Percentiles rank a stretch among this genome's conserved stretches.
Evolutionary conservation across 805 yeast species (phyloP).

Genomic region (Cyberlindnera mrakii): DNA sequence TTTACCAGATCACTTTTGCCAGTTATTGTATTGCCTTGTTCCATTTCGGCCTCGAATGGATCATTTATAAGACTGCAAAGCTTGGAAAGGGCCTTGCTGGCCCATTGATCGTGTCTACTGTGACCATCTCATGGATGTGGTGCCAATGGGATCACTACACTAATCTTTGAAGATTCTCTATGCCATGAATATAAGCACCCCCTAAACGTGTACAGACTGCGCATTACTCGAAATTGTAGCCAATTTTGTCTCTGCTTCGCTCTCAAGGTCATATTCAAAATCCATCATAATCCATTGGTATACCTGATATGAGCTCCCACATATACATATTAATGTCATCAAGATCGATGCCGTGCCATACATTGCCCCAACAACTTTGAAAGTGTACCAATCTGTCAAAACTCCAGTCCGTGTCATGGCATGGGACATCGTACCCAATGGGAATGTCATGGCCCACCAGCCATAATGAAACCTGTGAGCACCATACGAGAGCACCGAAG

Average conservation of each 20-base stretch:
- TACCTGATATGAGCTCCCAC: not conserved
- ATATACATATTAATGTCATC: slow-evolving; percentile 5
- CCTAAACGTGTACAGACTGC: too few species aligned
- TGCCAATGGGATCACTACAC: slow-evolving; percentile 57
- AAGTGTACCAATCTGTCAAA: slow-evolving; percentile 46
- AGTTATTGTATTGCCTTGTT: slow-evolving; percentile 76
- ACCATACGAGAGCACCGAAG: slow-evolving; percentile 29
- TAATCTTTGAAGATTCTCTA: too few species aligned
- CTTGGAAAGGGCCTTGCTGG: slow-evolving; percentile 86
- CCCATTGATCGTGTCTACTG: slow-evolving; percentile 75
- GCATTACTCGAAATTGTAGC: too few species aligned
- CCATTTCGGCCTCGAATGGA: slow-evolving; percentile 83
- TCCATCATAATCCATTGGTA: not conserved
- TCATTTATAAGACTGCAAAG: slow-evolving; percentile 69
- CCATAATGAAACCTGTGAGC: slow-evolving; percentile 38
- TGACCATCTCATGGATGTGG: slow-evolving; percentile 78
- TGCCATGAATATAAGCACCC: too few species aligned
- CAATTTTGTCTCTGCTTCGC: too few species aligned
- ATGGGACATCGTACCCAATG: slow-evolving; percentile 74
- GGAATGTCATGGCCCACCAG: slow-evolving; percentile 89
- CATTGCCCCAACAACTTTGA: slow-evolving; percentile 56
- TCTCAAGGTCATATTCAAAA: too few species aligned
- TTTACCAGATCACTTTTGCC: slow-evolving; percentile 73
- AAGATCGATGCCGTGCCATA: slow-evolving; percentile 30
- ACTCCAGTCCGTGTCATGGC: slow-evolving; percentile 48